Conservation (phyloP, 106 monocot genomes). For the Cymbidium sinense region DNA sequence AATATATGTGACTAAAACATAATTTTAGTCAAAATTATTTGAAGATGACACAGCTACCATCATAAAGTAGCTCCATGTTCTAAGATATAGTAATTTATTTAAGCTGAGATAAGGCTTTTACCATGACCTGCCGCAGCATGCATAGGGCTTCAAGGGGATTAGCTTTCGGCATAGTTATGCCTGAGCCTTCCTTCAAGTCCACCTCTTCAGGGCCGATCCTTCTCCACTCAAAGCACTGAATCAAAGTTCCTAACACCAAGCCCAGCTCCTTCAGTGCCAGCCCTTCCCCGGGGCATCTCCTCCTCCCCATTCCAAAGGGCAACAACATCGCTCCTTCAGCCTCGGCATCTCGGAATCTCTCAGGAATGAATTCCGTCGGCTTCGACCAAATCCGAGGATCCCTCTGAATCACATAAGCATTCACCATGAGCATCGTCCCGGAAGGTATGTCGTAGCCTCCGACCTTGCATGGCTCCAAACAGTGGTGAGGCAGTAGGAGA, state of each 20-base stretch:
- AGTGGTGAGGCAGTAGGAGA: constrained; percentile 1
- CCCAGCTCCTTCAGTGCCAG: constrained; percentile 3
- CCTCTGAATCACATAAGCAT: constrained; percentile 17
- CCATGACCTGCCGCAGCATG: constrained; percentile 7
- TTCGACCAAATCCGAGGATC: constrained; percentile 3
- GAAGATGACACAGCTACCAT: too few relatives aligned
- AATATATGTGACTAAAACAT: too few relatives aligned
- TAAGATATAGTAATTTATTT: not conserved
- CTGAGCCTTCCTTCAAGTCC: constrained; percentile 7
- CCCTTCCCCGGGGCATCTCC: constrained; percentile 15
- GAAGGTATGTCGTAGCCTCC: constrained; percentile 4
- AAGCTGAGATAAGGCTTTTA: not conserved
- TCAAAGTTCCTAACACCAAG: constrained; percentile 2
- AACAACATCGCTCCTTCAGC: not conserved
- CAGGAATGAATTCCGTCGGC: constrained; percentile 6
- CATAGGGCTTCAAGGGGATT: constrained; percentile 9
- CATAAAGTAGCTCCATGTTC: too few relatives aligned
- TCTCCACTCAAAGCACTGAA: constrained; percentile 21
- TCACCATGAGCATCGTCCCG: constrained; percentile 18
- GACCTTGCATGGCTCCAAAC: not conserved
- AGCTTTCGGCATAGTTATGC: constrained; percentile 12
- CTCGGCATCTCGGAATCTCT: constrained; percentile 6
- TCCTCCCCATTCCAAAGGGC: constrained; percentile 20
- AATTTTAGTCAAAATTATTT: too few relatives aligned
- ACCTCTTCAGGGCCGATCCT: not conserved